Evolutionary conservation across 2,329 filamentous ascomycete species (phyloP), one percentile per base, ranked within the genome.

Genomic region (Ceratocystis ficicola): DNA sequence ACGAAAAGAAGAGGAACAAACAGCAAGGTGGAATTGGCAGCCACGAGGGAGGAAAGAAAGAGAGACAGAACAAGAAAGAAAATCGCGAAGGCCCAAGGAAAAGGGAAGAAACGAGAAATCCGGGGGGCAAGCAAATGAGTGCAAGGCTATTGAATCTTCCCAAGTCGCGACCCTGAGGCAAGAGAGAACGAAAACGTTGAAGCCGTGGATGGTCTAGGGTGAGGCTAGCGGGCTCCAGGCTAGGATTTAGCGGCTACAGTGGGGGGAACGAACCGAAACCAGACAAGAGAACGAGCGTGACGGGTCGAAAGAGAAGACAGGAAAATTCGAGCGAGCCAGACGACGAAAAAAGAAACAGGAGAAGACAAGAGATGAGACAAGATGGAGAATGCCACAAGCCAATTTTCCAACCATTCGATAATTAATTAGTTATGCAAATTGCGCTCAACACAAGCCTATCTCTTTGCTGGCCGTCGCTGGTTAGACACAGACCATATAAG

Each of bases 401-500:
- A 30, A 22, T 30, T 22, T 20, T 8, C 50, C 50, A 30, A 57
- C 50, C 50, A 17, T 36, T 36, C 32, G 1, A 36, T 36, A 4
- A 36, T 36, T 36, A 10, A 36, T 36, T 36, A 12, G 32, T 36
- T 36, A 36, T 12, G 32, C 25, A 15, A 57, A 57, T 7, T 57
- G 25, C 32, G 22, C 52, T 30, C 25, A 57, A n/a, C 52, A 12
- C 15, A 57, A 28, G 52, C 25, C 52, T 12, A n/a, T 28, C 28
- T 28, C 1, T 22, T 57, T 12, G 32, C 8, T 36, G 32, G 10
- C 32, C 10, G 32, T n/a, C n/a, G n/a, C n/a, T n/a, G n/a, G n/a
- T 25, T 28, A 57, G 52, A 57, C 52, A 57, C 52, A 57, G 52
- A 55, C 50, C 50, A 55, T 28, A 55, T 15, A 55, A 55, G 8